Base-by-base conservation (phyloP, 2,329 filamentous ascomycete species). In the Trichoderma sp. region DNA sequence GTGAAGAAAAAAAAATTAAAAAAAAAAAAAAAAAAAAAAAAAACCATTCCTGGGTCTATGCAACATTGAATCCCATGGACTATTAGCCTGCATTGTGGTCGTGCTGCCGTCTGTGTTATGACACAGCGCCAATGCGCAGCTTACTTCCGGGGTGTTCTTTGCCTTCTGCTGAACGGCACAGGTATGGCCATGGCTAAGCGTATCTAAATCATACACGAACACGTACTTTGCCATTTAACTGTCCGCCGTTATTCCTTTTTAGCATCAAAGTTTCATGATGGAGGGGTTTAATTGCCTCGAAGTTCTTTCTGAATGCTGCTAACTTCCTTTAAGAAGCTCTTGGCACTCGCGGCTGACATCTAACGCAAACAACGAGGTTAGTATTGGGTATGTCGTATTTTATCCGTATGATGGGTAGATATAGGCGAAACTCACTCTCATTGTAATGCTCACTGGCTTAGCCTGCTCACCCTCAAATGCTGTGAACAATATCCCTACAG, bases 401-500 rank as follows among this genome's bases (percentile, higher is more conserved):
- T 14, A n/a, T 4, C 4, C 3, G 14, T 32, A 39, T n/a, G n/a
- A 39, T 58, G 36, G 24, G 24, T 43, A 26, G 3, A 26, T 28
- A 12, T 9, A 8, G 28, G 39, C 15, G 18, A 36, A 36, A 80
- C 84, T 74, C 81, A 90, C 89, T 84, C 88, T 90, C 74, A 91
- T 84, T 73, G 90, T 88, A 72, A 91, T 85, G 76, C 84, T 89
- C 66, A 89, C 84, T 14, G 88, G 86, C 75, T 85, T 87, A 1
- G 83, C 83, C 51, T 87, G 84, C 3, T 82, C 82, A 26, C 85
- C 88, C 76, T 90, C 88, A 73, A 91, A 87, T 11, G 89, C 89
- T 1, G 88, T 91, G 76, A 91, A 91, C 47, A 90, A 78, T 26
- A 97, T 88, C 68, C 89, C 87, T 62, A 94, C 86, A 58, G 89